Evolutionary conservation across 306 rosid species (phyloP), one percentile per base, ranked within the genome.

Genomic region (Hippophae rhamnoides): DNA sequence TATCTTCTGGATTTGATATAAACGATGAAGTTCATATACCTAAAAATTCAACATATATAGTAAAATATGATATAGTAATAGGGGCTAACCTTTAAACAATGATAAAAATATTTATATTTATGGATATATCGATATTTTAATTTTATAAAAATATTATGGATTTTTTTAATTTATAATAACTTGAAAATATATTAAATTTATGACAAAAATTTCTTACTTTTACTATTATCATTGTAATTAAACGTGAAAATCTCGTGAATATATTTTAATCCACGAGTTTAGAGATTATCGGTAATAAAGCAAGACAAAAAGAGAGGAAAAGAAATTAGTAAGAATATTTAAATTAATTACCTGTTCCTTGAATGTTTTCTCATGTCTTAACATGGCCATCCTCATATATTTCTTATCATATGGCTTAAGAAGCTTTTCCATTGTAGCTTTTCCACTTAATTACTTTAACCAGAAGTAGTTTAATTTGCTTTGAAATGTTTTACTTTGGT

Each of bases 1-100:
- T 44, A 78, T 72, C 82, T 88, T 88, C 76, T 93, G 99, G 54
- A 83, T 82, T 43, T 54, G 79, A 69, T 93, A 93, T 63, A 93
- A 67, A 44, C 95, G 87, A 60, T 93, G 99, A 67, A 93, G 99
- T 60, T 93, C 99, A 38, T 66, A 62, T 41, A 93, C 85, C 99
- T 93, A 76, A 57, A 56, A 61, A 26, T 57, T 41, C 65, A 44
- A 7, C n/a, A 3, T 47, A 3, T 25, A 23, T 2, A 18, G 23
- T 18, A 18, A 18, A 18, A 18, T 18, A 18, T 18, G 23, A 18
- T 0, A 18, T 18, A 18, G 23, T 18, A 18, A 18, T 18, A 18
- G 23, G 23, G 23, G 23, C 1, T 18, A 18, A 1, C 23, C 23
- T n/a, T 52, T 51, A 43, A 46, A 60, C 38, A 4, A 4, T 31